Evolutionary conservation across 2,329 filamentous ascomycete species (phyloP), one percentile per base, ranked within the genome.

Genomic region (Ramichloridium luteum): DNA sequence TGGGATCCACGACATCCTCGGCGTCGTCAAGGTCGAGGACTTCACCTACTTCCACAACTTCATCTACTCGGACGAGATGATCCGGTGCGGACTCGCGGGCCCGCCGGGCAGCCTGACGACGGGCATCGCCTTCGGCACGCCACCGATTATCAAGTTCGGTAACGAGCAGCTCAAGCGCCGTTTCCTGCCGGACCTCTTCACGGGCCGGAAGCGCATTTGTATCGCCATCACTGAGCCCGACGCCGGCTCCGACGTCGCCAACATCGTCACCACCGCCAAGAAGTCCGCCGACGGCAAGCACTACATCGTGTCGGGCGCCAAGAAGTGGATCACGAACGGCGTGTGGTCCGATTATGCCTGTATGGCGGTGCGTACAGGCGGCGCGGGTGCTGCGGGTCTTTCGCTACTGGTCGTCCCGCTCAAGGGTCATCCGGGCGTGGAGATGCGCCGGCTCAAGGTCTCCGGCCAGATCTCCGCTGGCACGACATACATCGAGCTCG

Each of bases 241-340:
- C 31, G 78, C 78, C 0, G 80, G 80, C 0, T 75, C 69, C 31
- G 80, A 85, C 49, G 80, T 85, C 2, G 76, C 77, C 5, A 78
- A 77, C 46, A 79, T 84, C 41, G 65, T 67, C 3, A 83, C 79
- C 0, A 79, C 72, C 0, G 80, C 79, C 2, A 60, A 55, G 3
- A 76, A 74, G 52, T 69, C 64, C 5, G 48, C 61, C 0, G 73
- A 78, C 47, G 77, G 78, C 8, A 74, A 73, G 50, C 59, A 72
- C 46, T 85, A 78, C 49, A 65, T 84, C 28, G 58, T 84, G 28
- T 83, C 80, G 36, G 79, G 79, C n/a, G 65, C 68, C 0, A 84
- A 84, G 67, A 83, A 85, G 58, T 85, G 80, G 79, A 80, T 81
- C 48, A 80, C 76, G 1, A 80, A 80, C 46, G 79, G 73, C 4